Evolutionary conservation across 148 eudicot species (phyloP).

Genomic region (Vaccinium myrtillus): DNA sequence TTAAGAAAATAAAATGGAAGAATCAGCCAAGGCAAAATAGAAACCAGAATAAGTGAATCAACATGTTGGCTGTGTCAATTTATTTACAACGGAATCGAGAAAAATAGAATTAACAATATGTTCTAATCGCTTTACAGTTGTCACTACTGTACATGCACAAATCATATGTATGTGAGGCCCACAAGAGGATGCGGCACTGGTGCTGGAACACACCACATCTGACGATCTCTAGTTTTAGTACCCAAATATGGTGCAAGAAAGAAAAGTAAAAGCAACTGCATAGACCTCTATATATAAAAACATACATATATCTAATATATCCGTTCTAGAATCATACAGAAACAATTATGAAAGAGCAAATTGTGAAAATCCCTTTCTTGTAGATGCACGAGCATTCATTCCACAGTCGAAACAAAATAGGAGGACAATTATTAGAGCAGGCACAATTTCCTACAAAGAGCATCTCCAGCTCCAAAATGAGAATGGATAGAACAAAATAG

Average conservation of each 20-base stretch:
- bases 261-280: not conserved
- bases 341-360: not conserved
- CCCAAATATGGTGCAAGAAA: not conserved
- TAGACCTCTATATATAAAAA: not conserved
- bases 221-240: not conserved
- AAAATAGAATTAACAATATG: not conserved
- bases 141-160: not conserved
- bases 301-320: not conserved
- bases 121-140: not conserved
- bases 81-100: too few relatives aligned
- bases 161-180: not conserved
- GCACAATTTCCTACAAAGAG: not conserved
- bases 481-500: too few relatives aligned
- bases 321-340: not conserved
- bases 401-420: constrained; percentile 1
- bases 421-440: not conserved
- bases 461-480: too few relatives aligned
- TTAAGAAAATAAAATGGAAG: not conserved
- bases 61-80: too few relatives aligned
- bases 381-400: not conserved
- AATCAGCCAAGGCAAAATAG: not conserved
- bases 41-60: not conserved
- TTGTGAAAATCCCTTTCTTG: not conserved
- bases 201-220: not conserved
- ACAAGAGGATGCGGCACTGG: too few relatives aligned